A percentile compares a stretch with the other conserved stretches of the same genome.
phyloP scores from a whole-genome alignment of 768 basidiomycete genomes.

The Holtermannia corniformis region DNA sequence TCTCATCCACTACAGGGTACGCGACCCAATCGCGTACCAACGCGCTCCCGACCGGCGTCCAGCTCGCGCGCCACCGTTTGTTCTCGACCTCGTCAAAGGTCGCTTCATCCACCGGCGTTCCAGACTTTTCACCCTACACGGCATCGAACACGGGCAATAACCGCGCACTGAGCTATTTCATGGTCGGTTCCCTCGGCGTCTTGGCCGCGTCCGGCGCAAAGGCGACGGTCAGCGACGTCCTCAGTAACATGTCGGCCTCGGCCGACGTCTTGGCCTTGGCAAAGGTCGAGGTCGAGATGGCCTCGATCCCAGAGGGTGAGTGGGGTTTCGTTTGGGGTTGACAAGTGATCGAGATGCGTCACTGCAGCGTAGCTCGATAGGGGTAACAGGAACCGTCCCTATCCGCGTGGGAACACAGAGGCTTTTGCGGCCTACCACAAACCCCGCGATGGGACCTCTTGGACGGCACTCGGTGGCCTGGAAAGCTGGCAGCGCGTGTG shows the following conservation, averaged over 20 bases:
- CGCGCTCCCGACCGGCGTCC: constrained; percentile 51
- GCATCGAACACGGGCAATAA: constrained; percentile 46
- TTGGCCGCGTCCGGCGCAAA: constrained; percentile 91
- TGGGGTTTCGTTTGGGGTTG: constrained; percentile 48
- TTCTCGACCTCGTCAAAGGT: constrained; percentile 60
- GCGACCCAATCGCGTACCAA: constrained; percentile 4
- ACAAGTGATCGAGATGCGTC: constrained; percentile 56
- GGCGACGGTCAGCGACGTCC: constrained; percentile 83
- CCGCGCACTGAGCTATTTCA: constrained; percentile 45
- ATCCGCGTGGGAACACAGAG: too few relatives aligned
- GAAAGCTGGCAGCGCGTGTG: too few relatives aligned
- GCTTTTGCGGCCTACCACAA: neutral
- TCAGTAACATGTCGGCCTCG: constrained; percentile 91
- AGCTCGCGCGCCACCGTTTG: constrained; percentile 54
- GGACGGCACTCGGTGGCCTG: too few relatives aligned
- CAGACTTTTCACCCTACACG: constrained; percentile 78
- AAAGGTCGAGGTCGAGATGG: constrained; percentile 90
- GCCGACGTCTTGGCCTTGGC: constrained; percentile 96
- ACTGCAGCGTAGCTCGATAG: too few relatives aligned
- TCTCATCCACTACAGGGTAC: neutral
- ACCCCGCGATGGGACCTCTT: too few relatives aligned
- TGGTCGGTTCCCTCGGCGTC: constrained; percentile 64
- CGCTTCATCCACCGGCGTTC: constrained; percentile 56
- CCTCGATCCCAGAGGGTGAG: constrained; percentile 76
- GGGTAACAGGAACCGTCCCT: neutral